Percentiles rank a stretch among this genome's conserved stretches.
Evolutionary conservation across 2,329 filamentous ascomycete genomes (phyloP).

Genomic region (Thelonectria blattea): DNA sequence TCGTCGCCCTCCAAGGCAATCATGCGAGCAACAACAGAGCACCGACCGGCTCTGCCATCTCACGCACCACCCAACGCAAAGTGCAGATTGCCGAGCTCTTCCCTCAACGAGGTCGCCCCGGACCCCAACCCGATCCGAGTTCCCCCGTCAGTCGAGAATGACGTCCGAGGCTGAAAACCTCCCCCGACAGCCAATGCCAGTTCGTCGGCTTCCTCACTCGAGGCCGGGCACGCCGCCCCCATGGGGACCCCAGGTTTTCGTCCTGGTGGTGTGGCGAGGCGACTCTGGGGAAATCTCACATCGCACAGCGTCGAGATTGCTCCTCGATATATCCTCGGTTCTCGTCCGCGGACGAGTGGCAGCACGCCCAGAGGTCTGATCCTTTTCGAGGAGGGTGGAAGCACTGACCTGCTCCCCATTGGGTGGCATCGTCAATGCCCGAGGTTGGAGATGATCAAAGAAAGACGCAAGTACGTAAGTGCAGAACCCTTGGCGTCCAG

Average conservation of each 20-base stretch:
- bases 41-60: background rate
- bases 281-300: constrained; percentile 7
- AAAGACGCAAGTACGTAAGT: background rate
- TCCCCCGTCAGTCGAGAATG: constrained; percentile 12
- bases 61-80: background rate
- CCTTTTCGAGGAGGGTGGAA: background rate
- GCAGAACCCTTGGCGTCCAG: background rate
- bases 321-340: constrained; percentile 15
- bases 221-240: background rate
- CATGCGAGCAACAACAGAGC: background rate
- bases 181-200: background rate
- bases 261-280: background rate
- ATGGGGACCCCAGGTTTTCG: constrained; percentile 12
- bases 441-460: background rate
- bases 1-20: background rate
- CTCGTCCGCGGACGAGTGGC: constrained; percentile 13
- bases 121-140: constrained; percentile 4
- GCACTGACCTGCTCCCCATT: constrained; percentile 3
- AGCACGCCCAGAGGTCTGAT: background rate
- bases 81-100: background rate
- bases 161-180: constrained; percentile 1
- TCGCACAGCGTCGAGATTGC: background rate
- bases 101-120: background rate
- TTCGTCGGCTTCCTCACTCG: background rate
- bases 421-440: background rate